Percentiles rank a stretch among this genome's conserved stretches.
phyloP scores from a whole-genome alignment of 2,329 filamentous ascomycete species.

The Clathrospora elynae region DNA sequence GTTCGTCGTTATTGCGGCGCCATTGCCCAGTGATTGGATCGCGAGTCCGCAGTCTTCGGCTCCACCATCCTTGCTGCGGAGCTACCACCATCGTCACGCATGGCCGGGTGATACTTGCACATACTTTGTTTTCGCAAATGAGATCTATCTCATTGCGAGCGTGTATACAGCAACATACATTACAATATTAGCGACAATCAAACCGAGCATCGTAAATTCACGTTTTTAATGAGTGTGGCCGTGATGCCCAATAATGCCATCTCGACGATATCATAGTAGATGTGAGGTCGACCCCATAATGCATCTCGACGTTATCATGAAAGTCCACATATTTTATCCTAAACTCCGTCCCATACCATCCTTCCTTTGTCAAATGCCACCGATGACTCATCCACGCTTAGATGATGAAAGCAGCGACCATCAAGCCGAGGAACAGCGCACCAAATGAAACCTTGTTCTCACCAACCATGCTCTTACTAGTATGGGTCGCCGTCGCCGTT shows the following conservation, averaged over 20 bases:
- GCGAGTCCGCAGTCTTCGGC: constrained; percentile 19
- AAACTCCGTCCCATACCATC: neutral
- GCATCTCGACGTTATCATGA: too few relatives aligned
- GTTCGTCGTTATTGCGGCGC: constrained; percentile 22
- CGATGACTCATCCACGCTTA: neutral
- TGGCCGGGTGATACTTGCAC: neutral
- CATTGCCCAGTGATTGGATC: constrained; percentile 24
- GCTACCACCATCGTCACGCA: constrained; percentile 5
- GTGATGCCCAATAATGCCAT: too few relatives aligned
- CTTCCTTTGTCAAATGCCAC: neutral
- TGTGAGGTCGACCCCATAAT: too few relatives aligned
- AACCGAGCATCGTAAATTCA: too few relatives aligned
- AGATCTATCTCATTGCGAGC: too few relatives aligned
- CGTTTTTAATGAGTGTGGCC: too few relatives aligned
- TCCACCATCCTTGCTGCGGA: constrained; percentile 13
- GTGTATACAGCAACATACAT: too few relatives aligned
- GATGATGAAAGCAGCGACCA: constrained; percentile 9
- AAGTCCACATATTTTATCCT: too few relatives aligned
- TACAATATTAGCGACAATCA: too few relatives aligned
- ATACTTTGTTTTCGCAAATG: too few relatives aligned
- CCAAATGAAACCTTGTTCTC: constrained; percentile 9
- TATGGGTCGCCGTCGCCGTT: neutral
- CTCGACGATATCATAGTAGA: too few relatives aligned
- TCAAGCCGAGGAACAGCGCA: constrained; percentile 10
- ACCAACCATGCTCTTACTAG: constrained; percentile 7